These are phyloP conservation scores for Sphagnum fallax DNA, from an alignment of 228 moss, liverwort and hornwort genomes.

Conservation along the genomic window DNA sequence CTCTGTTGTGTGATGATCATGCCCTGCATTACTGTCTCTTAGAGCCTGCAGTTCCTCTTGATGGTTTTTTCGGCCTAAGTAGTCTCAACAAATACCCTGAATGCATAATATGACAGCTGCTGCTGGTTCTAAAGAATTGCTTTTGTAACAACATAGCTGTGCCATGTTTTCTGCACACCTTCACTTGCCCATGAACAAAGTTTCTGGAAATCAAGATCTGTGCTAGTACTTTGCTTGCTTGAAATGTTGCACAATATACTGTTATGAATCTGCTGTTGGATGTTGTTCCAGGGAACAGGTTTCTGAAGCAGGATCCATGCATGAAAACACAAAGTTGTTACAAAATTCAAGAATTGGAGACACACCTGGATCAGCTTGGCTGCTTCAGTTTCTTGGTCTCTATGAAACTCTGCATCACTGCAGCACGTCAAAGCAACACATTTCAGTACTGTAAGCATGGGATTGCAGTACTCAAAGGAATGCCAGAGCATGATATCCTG, in stretches of 20 bases:
- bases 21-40: slow-evolving; percentile 28
- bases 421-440: no score
- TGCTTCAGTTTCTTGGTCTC: no score
- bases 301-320: no score
- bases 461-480: no score
- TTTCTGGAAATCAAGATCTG: no score
- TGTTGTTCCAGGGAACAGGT: slow-evolving; percentile 2
- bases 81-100: slow-evolving; percentile 29
- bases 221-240: slow-evolving; percentile 1
- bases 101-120: slow-evolving; percentile 12
- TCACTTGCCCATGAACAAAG: no score
- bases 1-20: slow-evolving; percentile 20
- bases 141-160: slow-evolving; percentile 19
- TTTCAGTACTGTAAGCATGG: no score
- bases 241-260: no score
- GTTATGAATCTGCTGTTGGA: no score
- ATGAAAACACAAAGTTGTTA: background rate
- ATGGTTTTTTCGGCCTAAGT: slow-evolving; percentile 18
- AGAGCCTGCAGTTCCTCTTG: slow-evolving; percentile 7
- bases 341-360: background rate
- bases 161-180: slow-evolving; percentile 25
- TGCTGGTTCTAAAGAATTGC: slow-evolving; percentile 12
- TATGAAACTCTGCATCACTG: no score
- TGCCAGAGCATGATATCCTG: no score
- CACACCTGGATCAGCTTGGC: no score